Percentiles rank a stretch among this genome's conserved stretches.
These are phyloP conservation scores for Sungouiella blattae DNA, from an alignment of 805 yeast genomes.

Conservation along the genomic window DNA sequence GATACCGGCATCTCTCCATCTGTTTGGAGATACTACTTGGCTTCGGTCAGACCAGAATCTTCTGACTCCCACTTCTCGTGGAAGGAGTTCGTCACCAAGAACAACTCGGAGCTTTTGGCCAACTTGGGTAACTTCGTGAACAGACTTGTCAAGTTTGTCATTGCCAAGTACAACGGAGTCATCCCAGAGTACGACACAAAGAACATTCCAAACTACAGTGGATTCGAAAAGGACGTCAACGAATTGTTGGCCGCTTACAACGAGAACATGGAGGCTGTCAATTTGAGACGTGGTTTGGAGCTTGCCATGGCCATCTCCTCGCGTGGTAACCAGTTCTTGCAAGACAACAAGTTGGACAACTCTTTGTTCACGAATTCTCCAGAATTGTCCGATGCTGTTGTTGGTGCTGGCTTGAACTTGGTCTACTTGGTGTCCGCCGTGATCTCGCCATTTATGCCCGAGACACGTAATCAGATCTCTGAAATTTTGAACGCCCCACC, in stretches of 20 bases:
- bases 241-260: conserved; percentile 58
- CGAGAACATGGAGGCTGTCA: conserved; percentile 71
- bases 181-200: conserved; percentile 62
- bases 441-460: conserved; percentile 89
- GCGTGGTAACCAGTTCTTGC: conserved; percentile 92
- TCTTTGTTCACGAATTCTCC: conserved; percentile 72
- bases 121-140: conserved; percentile 96
- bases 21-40: conserved; percentile 96
- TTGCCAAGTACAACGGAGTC: conserved; percentile 88
- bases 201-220: conserved; percentile 44
- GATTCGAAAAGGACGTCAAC: conserved; percentile 56
- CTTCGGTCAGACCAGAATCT: conserved; percentile 90
- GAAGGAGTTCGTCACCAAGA: conserved; percentile 91
- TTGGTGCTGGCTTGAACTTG: conserved; percentile 86
- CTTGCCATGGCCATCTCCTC: conserved; percentile 87
- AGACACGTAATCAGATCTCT: conserved; percentile 63
- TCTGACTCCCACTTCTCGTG: conserved; percentile 97
- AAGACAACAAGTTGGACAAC: conserved; percentile 94
- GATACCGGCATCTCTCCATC: conserved; percentile 88
- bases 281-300: conserved; percentile 86
- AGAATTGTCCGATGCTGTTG: conserved; percentile 83
- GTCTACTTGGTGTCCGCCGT: conserved; percentile 82
- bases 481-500: conserved; percentile 82
- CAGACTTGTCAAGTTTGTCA: conserved; percentile 85
- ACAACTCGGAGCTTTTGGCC: conserved; percentile 90